Conservation (phyloP, 345 rosid species). For the Linum trigynum region DNA sequence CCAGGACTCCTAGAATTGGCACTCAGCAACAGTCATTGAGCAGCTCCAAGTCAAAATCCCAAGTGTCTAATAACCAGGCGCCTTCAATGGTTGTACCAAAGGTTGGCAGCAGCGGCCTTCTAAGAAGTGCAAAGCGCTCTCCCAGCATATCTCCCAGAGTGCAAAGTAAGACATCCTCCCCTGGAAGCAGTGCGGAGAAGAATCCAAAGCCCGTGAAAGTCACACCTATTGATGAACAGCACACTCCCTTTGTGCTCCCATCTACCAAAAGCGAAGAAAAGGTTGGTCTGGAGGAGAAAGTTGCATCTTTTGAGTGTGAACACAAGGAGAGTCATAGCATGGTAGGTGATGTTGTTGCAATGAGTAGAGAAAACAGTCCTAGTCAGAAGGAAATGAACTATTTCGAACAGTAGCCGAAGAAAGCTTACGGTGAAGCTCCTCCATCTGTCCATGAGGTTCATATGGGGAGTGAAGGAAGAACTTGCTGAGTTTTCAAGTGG, state of each 20-base stretch:
- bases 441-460: neutral
- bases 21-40: constrained; percentile 19
- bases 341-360: neutral
- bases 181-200: constrained; percentile 28
- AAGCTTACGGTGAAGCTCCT: too few relatives aligned
- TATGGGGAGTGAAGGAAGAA: neutral
- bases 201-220: constrained; percentile 14
- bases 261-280: too few relatives aligned
- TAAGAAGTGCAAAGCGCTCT: constrained; percentile 30
- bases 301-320: neutral
- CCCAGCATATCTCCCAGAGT: constrained; percentile 30
- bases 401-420: neutral
- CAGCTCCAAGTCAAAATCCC: constrained; percentile 19
- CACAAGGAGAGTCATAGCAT: neutral
- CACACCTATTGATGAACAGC: neutral
- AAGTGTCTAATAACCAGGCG: constrained; percentile 24
- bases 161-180: constrained; percentile 32
- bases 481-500: neutral
- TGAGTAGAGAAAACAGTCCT: neutral
- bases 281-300: neutral
- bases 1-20: constrained; percentile 23
- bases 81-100: constrained; percentile 31
- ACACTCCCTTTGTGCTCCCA: neutral
- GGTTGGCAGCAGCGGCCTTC: constrained; percentile 16
- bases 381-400: neutral